phyloP scores from a whole-genome alignment of 768 basidiomycete species.

The Amanita inopinata region DNA sequence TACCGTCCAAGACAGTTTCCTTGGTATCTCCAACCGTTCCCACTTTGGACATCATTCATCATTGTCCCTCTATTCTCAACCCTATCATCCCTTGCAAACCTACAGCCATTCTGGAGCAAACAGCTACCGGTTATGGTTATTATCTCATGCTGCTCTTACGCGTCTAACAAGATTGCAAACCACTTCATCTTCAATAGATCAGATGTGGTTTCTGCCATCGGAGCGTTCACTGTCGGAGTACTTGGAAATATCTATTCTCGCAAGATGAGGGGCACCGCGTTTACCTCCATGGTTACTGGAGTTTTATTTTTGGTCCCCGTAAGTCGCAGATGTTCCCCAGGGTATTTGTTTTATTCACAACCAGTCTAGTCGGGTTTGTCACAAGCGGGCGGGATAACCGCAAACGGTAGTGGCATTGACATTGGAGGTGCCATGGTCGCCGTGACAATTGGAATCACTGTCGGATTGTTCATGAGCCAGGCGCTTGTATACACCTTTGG shows the following conservation, averaged over 20 bases:
- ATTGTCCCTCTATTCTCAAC: conserved; percentile 71
- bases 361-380: conserved; percentile 64
- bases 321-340: conserved; percentile 21
- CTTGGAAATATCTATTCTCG: conserved; percentile 77
- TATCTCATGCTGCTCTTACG: conserved; percentile 73
- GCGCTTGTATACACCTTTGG: conserved; percentile 84
- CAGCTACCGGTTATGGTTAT: conserved; percentile 77
- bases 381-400: conserved; percentile 77
- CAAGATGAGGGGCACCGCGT: conserved; percentile 77
- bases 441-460: conserved; percentile 87
- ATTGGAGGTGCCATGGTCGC: conserved; percentile 83
- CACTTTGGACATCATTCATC: conserved; percentile 65
- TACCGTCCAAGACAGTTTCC: conserved; percentile 53
- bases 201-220: conserved; percentile 78
- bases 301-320: conserved; percentile 84
- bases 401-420: conserved; percentile 73
- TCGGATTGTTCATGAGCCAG: conserved; percentile 83
- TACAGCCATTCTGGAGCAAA: conserved; percentile 63
- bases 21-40: conserved; percentile 81
- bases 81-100: conserved; percentile 63
- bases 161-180: conserved; percentile 74
- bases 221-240: conserved; percentile 72
- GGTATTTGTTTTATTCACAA: conserved; percentile 4
- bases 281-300: conserved; percentile 86
- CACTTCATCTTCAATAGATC: conserved; percentile 80